Percentiles rank a stretch among this genome's conserved stretches.
phyloP scores from a whole-genome alignment of 106 monocot genomes.

The Dendrobium nobile region DNA sequence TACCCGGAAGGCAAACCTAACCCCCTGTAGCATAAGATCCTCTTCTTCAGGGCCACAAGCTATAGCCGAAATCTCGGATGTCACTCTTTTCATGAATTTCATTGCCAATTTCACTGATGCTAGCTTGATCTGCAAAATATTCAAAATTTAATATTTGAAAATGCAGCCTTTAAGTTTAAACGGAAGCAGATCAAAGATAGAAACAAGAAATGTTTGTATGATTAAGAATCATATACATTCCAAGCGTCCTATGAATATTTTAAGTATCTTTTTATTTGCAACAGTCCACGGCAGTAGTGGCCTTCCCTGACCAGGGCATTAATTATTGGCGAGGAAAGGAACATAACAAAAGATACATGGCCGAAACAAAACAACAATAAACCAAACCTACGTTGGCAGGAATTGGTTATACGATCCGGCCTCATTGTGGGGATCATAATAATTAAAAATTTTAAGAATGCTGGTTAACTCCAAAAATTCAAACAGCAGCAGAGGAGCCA shows the following conservation, averaged over 20 bases:
- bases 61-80: slow-evolving; percentile 60
- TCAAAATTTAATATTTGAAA: neutral
- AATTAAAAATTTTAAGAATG: no score
- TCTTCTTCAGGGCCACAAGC: slow-evolving; percentile 71
- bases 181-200: neutral
- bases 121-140: slow-evolving; percentile 62
- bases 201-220: neutral
- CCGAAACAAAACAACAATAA: no score
- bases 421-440: no score
- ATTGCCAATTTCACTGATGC: slow-evolving; percentile 90
- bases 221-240: neutral
- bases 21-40: slow-evolving; percentile 92
- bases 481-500: no score
- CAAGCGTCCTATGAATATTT: no score
- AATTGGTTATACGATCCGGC: no score
- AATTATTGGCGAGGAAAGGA: neutral
- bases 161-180: neutral
- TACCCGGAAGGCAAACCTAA: slow-evolving; percentile 91
- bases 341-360: no score
- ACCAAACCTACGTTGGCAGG: no score
- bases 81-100: slow-evolving; percentile 87
- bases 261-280: no score
- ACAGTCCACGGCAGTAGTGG: no score
- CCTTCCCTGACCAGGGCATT: neutral
- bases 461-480: no score